Percentiles rank a stretch among this genome's conserved stretches.
These are phyloP conservation scores for Silene latifolia DNA, from an alignment of 148 eudicot genomes.

Conservation along the genomic window DNA sequence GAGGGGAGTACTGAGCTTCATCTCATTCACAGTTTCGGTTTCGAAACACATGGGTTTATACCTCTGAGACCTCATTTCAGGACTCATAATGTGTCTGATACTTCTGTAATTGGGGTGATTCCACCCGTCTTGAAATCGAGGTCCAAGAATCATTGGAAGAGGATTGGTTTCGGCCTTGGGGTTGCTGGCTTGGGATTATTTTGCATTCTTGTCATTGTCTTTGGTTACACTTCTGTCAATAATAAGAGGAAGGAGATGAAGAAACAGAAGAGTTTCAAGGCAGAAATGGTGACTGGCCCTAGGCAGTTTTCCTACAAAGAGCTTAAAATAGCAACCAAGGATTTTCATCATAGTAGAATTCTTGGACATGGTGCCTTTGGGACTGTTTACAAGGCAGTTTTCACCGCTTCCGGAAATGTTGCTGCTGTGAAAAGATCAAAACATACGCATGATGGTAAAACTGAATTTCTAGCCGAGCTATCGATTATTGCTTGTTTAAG, in stretches of 20 bases:
- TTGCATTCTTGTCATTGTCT: slow-evolving; percentile 39
- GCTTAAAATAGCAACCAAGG: slow-evolving; percentile 55
- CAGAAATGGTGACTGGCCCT: slow-evolving; percentile 56
- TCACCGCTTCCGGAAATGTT: slow-evolving; percentile 32
- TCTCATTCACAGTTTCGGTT: slow-evolving; percentile 53
- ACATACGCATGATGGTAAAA: slow-evolving; percentile 55
- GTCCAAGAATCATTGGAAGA: slow-evolving; percentile 35
- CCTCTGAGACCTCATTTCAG: slow-evolving; percentile 34
- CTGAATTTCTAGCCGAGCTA: slow-evolving; percentile 54
- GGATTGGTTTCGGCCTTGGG: slow-evolving; percentile 56
- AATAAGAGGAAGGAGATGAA: slow-evolving; percentile 45
- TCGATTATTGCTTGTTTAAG: slow-evolving; percentile 43
- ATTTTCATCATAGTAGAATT: slow-evolving; percentile 55
- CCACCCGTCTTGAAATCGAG: slow-evolving; percentile 32
- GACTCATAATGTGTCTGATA: slow-evolving; percentile 71
- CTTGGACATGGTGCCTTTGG: slow-evolving; percentile 81
- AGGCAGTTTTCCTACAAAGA: slow-evolving; percentile 68
- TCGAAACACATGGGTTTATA: slow-evolving; percentile 50
- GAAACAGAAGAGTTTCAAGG: slow-evolving; percentile 47
- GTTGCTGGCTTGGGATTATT: slow-evolving; percentile 53
- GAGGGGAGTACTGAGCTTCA: slow-evolving; percentile 91
- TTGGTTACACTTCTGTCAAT: slow-evolving; percentile 47
- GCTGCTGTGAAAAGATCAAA: slow-evolving; percentile 84
- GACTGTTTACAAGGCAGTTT: slow-evolving; percentile 69
- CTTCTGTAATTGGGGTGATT: slow-evolving; percentile 39